A percentile compares a stretch with the other conserved stretches of the same genome.
phyloP scores from a whole-genome alignment of 345 rosid genomes.

The Trapa incisa region DNA sequence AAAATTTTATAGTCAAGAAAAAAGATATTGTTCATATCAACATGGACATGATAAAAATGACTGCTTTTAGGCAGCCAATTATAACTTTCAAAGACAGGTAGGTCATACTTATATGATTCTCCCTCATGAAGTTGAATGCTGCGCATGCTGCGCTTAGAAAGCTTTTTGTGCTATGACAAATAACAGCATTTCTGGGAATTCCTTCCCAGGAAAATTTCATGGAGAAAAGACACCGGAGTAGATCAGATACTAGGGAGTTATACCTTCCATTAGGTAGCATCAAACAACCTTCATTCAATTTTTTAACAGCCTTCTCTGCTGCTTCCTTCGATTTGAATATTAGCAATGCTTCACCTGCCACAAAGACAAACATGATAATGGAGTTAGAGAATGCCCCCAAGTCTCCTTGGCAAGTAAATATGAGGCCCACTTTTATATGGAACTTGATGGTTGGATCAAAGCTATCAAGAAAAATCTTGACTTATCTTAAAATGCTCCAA shows the following conservation, averaged over 20 bases:
- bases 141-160: background rate
- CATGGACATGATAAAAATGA: background rate
- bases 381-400: background rate
- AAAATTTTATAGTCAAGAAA: no score
- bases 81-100: constrained; percentile 3
- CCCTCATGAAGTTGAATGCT: background rate
- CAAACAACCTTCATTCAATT: constrained; percentile 51
- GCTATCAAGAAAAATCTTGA: background rate
- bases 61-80: background rate
- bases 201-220: no score
- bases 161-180: background rate
- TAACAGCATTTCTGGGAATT: background rate
- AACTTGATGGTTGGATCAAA: background rate
- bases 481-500: background rate
- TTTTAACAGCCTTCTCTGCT: constrained; percentile 37
- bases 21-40: no score
- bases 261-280: constrained; percentile 76
- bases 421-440: background rate
- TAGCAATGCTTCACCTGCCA: constrained; percentile 64
- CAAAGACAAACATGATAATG: background rate
- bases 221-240: background rate
- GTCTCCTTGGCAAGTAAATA: background rate
- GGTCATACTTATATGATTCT: background rate
- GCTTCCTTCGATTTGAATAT: constrained; percentile 53
- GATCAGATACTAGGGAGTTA: background rate